Base-by-base conservation (phyloP, 1,284 basidiomycete genomes). In the Moesziomyces parantarcticus region DNA sequence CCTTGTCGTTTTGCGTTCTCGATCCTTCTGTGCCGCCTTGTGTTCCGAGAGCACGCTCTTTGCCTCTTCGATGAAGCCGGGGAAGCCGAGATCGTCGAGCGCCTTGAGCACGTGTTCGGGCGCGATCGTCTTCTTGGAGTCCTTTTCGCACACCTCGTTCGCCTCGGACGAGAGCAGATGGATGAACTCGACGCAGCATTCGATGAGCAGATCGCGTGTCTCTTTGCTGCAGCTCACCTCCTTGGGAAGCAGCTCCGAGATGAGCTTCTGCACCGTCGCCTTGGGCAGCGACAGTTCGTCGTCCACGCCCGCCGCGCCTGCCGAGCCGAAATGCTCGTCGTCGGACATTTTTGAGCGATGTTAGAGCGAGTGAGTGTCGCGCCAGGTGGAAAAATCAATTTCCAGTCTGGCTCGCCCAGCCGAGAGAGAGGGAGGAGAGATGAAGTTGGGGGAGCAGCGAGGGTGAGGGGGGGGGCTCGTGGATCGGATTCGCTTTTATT, bases 171-270 rank as follows among this genome's bases (percentile, higher is more conserved):
- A 97, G 82, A 99, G 92, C 83, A 99, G 86, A 83, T 97, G 93
- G 77, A 99, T 96, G 85, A 98, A 99, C 87, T 99, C 96, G 89
- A 97, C 93, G 88, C 96, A 98, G 84, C 94, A 97, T 86, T 98
- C 94, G 84, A 96, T 94, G 50, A 99, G 91, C 60, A 98, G 86
- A 87, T 98, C 96, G 80, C 94, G 90, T 60, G 95, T 96, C 76
- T 98, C 96, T 85, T 97, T 97, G 29, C 95, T 89, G 83, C 94
- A 97, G 25, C 89, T 88, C n/a, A 97, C 88, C 76, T 97, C 96
- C 68, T 86, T 89, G 16, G 95, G 94, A 23, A 98, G 88, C 71
- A 97, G 86, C 81, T 99, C 95, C 80, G 89, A 88, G 78, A 99
- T 97, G 89, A 98, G 92, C 87, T 99, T 99, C 72, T 93, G 90